A percentile compares a stretch with the other conserved stretches of the same genome.
Evolutionary conservation across 2,329 filamentous ascomycete species (phyloP).

Genomic region (Coniochaeta sp.): DNA sequence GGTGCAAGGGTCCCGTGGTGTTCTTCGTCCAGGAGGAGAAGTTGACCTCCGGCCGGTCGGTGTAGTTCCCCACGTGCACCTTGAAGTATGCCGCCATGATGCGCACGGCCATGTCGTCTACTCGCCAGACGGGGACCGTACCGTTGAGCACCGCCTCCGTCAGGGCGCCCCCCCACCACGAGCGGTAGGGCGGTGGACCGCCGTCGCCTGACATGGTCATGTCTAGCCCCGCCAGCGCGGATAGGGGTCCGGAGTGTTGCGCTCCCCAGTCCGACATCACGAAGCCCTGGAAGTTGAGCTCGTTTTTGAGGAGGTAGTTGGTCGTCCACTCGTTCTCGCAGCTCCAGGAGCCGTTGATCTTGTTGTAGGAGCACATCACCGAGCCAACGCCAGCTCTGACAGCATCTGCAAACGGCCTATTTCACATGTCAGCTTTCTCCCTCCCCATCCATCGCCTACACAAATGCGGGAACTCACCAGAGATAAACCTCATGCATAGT

Average conservation of each 20-base stretch:
- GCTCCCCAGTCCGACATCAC: conserved; percentile 56
- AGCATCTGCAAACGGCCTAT: conserved; percentile 68
- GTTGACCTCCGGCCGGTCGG: conserved; percentile 34
- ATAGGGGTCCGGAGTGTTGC: conserved; percentile 52
- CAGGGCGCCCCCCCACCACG: conserved; percentile 73
- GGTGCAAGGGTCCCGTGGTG: conserved; percentile 44
- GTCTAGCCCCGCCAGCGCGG: conserved; percentile 56
- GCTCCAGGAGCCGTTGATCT: conserved; percentile 59
- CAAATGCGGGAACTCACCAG: conserved; percentile 7
- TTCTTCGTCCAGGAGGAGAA: conserved; percentile 69
- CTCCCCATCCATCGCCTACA: neutral
- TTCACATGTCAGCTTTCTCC: neutral
- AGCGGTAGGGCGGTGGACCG: conserved; percentile 48
- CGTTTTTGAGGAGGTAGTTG: conserved; percentile 65
- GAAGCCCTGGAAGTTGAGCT: conserved; percentile 65
- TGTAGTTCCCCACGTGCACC: conserved; percentile 17
- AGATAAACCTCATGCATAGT: conserved; percentile 21
- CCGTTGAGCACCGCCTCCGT: conserved; percentile 63
- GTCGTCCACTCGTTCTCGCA: conserved; percentile 63
- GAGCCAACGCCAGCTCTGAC: conserved; percentile 70
- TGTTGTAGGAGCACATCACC: conserved; percentile 79
- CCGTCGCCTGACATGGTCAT: conserved; percentile 68
- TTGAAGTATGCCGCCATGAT: conserved; percentile 37
- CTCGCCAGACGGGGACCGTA: conserved; percentile 61
- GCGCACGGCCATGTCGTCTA: conserved; percentile 64